These are phyloP conservation scores for Saccharomycopsis selenospora DNA, from an alignment of 805 yeast genomes.

Conservation along the genomic window DNA sequence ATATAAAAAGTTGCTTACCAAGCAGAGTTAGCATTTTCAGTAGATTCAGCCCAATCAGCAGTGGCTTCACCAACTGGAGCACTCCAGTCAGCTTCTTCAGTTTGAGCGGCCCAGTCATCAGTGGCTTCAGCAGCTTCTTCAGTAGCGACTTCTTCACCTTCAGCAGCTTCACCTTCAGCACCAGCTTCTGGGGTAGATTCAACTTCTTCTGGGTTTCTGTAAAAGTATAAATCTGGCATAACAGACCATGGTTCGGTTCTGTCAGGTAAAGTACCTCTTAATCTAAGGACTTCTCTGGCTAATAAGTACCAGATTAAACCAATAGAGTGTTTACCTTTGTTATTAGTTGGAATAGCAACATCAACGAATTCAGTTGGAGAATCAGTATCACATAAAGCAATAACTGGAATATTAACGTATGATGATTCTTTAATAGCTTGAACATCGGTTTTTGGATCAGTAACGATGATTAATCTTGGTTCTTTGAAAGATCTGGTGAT, in stretches of 20 bases:
- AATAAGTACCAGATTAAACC: slow-evolving; percentile 99
- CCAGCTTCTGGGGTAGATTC: slow-evolving; percentile 65
- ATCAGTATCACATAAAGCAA: slow-evolving; percentile 97
- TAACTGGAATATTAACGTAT: slow-evolving; percentile 99
- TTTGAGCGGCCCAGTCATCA: slow-evolving; percentile 64
- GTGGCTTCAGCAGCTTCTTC: slow-evolving; percentile 57
- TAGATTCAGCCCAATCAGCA: slow-evolving; percentile 53
- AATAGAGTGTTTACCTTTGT: slow-evolving; percentile 99
- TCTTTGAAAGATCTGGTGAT: slow-evolving; percentile 99
- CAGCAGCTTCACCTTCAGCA: slow-evolving; percentile 49
- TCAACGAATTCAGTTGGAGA: slow-evolving; percentile 98
- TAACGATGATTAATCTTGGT: slow-evolving; percentile 98
- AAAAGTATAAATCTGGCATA: slow-evolving; percentile 99
- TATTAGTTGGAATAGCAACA: slow-evolving; percentile 99
- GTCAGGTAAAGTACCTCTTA: slow-evolving; percentile 95
- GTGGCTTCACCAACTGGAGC: slow-evolving; percentile 59
- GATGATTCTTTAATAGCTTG: slow-evolving; percentile 99
- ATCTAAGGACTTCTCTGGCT: slow-evolving; percentile 98
- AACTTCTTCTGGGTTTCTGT: slow-evolving; percentile 99
- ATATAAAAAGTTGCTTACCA: slow-evolving; percentile 18
- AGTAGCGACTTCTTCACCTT: slow-evolving; percentile 56
- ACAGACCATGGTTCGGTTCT: slow-evolving; percentile 97
- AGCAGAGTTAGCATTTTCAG: slow-evolving; percentile 27
- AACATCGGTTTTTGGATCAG: slow-evolving; percentile 99
- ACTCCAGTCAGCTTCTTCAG: slow-evolving; percentile 71